Conservation (phyloP, 768 basidiomycete species). For the Chiua virens region DNA sequence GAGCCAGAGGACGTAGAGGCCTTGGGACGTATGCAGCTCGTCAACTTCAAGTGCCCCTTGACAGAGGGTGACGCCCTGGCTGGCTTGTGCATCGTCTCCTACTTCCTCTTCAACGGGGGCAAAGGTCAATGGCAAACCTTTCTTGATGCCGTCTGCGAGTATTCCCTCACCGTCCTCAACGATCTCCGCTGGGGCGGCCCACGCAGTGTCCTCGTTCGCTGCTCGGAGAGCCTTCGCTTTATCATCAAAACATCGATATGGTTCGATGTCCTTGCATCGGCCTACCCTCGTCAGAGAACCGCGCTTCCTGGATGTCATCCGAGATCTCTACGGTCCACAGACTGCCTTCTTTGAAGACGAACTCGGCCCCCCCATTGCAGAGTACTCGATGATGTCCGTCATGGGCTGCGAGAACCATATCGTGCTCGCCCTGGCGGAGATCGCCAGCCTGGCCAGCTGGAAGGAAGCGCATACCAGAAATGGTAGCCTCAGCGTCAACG, state of each 20-base stretch:
- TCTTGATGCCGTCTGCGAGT: constrained; percentile 59
- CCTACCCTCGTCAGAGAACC: constrained; percentile 65
- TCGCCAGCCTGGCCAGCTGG: constrained; percentile 64
- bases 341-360: constrained; percentile 29
- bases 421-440: constrained; percentile 78
- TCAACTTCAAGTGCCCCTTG: constrained; percentile 21
- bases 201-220: constrained; percentile 44
- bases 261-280: constrained; percentile 82
- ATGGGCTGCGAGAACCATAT: constrained; percentile 86
- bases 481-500: constrained; percentile 57
- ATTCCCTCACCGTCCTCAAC: constrained; percentile 50
- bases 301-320: constrained; percentile 55
- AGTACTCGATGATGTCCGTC: constrained; percentile 73
- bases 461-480: constrained; percentile 43
- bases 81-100: constrained; percentile 72
- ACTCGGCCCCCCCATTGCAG: constrained; percentile 37
- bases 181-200: constrained; percentile 38
- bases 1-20: constrained; percentile 24
- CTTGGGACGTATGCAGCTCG: constrained; percentile 25
- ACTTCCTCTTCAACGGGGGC: constrained; percentile 77
- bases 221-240: constrained; percentile 57
- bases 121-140: constrained; percentile 67
- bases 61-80: constrained; percentile 76
- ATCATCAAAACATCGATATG: constrained; percentile 83
- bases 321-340: constrained; percentile 47